Evolutionary conservation across 352 stramenopile genomes (phyloP), one percentile per base, ranked within the genome.

Genomic region (Phytophthora brassicae): DNA sequence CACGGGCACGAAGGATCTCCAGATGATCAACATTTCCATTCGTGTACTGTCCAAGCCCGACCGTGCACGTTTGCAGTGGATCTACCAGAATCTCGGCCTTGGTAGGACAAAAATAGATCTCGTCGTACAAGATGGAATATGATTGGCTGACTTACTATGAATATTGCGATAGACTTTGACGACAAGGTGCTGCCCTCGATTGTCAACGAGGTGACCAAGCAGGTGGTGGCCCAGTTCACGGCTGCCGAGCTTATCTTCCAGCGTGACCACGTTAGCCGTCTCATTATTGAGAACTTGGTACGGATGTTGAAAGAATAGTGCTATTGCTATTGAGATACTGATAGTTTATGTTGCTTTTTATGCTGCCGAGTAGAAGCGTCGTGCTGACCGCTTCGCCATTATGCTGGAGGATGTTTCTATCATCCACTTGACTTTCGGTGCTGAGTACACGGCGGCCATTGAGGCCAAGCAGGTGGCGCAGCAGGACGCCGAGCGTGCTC

Each of bases 401-500:
- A 66, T 96, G 60, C 72, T 99, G 56, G 95, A 99, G 52, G 98
- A 99, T 94, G 96, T 99, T 28, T 98, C 97, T 41, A 99, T 99
- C 75, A 99, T 98, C 45, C 97, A 99, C 79, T 89, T 99, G 83
- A 92, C 88, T 31, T 99, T 99, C 84, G 97, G 95, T 52, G 74
- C 95, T 56, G 98, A 99, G 74, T 99, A 99, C 85, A 98, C 96
- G 44, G 94, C 92, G 26, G 97, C 97, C 56, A 98, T 99, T 66
- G 98, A 99, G 84, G 94, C 95, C 35, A 99, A 99, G 86, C 98
- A 99, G 84, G 97, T 99, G 59, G 97, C 98, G 6, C 97, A 99
- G 84, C 98, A 99, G 87, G 98, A 99, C 45, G 97, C 97, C 22
- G 97, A 99, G 73, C 90, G 97, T 64, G 96, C 97, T 24, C 97